Conservation (phyloP, 169 alveolate genomes). For the Plasmodium reichenowi region DNA sequence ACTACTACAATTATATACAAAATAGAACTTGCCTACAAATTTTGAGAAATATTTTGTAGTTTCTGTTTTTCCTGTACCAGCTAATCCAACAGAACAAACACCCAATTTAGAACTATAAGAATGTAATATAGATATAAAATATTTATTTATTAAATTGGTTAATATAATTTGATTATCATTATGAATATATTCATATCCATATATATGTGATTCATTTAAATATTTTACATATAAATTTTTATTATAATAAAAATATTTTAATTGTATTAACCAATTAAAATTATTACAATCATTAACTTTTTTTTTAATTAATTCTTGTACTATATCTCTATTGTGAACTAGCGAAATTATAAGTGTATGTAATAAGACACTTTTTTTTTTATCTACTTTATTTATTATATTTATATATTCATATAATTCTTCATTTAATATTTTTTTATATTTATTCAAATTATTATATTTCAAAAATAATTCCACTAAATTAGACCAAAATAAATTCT, state of each 20-base stretch:
- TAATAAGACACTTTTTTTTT: conserved; percentile 69
- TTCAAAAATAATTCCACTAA: conserved; percentile 53
- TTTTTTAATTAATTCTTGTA: conserved; percentile 70
- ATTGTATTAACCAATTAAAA: conserved; percentile 73
- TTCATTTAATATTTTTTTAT: conserved; percentile 60
- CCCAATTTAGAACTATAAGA: conserved; percentile 97
- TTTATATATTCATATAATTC: conserved; percentile 68
- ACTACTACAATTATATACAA: conserved; percentile 98
- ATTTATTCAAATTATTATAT: conserved; percentile 55
- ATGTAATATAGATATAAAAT: conserved; percentile 96
- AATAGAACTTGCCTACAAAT: conserved; percentile 95
- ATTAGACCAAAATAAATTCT: conserved; percentile 69
- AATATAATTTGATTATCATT: conserved; percentile 96
- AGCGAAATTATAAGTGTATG: conserved; percentile 64
- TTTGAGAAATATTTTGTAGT: conserved; percentile 97
- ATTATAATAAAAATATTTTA: conserved; percentile 59
- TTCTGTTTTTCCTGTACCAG: conserved; percentile 99
- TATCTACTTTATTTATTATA: conserved; percentile 60
- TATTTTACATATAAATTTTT: conserved; percentile 70
- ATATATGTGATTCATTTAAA: conserved; percentile 87
- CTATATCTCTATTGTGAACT: conserved; percentile 74
- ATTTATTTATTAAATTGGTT: conserved; percentile 99
- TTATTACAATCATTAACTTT: conserved; percentile 46
- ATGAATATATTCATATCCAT: conserved; percentile 98
- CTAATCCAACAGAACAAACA: conserved; percentile 99